phyloP scores from a whole-genome alignment of 2,329 filamentous ascomycete species.

The Fusarium sp. region DNA sequence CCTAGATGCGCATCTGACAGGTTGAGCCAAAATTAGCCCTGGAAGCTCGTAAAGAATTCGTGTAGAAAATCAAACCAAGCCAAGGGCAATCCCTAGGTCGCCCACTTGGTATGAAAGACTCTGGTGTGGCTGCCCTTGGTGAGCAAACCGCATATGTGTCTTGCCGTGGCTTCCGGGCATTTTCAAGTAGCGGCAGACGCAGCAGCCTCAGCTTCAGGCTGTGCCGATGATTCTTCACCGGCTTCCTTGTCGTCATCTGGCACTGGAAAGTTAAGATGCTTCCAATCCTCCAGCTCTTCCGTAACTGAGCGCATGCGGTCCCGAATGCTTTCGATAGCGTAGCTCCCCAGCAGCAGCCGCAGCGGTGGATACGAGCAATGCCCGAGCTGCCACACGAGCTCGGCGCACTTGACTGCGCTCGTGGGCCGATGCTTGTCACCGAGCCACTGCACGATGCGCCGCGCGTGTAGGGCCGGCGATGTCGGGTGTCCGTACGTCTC shows the following conservation, averaged over 20 bases:
- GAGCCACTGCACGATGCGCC: conserved; percentile 93
- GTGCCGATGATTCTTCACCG: conserved; percentile 27
- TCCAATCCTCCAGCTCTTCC: conserved; percentile 96
- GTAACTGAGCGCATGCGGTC: conserved; percentile 91
- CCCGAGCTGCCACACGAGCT: conserved; percentile 92
- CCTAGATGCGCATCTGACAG: conserved; percentile 8
- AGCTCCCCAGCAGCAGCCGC: conserved; percentile 87
- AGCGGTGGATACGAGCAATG: conserved; percentile 96
- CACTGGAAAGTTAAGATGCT: conserved; percentile 78
- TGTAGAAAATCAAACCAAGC: conserved; percentile 17
- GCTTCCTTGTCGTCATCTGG: conserved; percentile 42
- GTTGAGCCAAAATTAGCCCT: conserved; percentile 17
- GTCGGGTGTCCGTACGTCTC: conserved; percentile 83
- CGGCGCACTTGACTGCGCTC: conserved; percentile 90
- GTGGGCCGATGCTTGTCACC: conserved; percentile 87
- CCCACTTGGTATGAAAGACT: conserved; percentile 8
- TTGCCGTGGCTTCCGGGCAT: not conserved
- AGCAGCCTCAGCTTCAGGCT: conserved; percentile 8
- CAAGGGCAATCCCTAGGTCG: not conserved
- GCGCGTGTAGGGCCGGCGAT: conserved; percentile 87
- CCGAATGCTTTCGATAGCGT: conserved; percentile 94
- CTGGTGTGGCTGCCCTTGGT: not conserved
- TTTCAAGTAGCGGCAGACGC: conserved; percentile 23
- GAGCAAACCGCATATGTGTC: not conserved
- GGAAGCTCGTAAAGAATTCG: conserved; percentile 25